phyloP scores from a whole-genome alignment of 106 monocot genomes.

The Platanthera zijinensis region DNA sequence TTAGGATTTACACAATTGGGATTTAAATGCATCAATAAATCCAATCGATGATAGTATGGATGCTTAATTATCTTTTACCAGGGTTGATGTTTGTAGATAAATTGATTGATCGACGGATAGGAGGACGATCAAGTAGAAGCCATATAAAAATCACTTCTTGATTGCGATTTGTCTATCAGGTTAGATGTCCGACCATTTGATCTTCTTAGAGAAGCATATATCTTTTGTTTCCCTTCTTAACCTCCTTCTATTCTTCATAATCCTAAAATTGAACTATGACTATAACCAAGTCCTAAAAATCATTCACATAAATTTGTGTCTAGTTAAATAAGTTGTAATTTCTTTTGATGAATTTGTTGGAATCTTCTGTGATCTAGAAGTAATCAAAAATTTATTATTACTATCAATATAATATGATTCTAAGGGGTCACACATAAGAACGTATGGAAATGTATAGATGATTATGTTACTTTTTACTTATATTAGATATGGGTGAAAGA shows the following conservation, averaged over 20 bases:
- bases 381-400: too few relatives aligned
- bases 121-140: constrained; percentile 81
- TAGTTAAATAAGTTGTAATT: constrained; percentile 65
- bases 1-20: too few relatives aligned
- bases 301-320: constrained; percentile 76
- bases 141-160: constrained; percentile 63
- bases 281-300: constrained; percentile 70
- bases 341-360: constrained; percentile 70
- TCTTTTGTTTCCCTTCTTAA: constrained; percentile 77
- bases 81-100: constrained; percentile 38
- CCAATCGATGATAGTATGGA: constrained; percentile 16
- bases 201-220: constrained; percentile 98
- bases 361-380: too few relatives aligned
- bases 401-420: too few relatives aligned
- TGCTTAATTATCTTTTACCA: constrained; percentile 17
- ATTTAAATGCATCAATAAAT: constrained; percentile 17
- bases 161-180: constrained; percentile 81
- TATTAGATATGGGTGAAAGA: too few relatives aligned
- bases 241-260: constrained; percentile 61
- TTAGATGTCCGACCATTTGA: constrained; percentile 96
- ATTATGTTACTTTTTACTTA: too few relatives aligned
- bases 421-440: too few relatives aligned
- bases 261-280: constrained; percentile 72
- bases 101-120: constrained; percentile 17
- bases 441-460: too few relatives aligned